phyloP scores from a whole-genome alignment of 345 rosid genomes.

The Cochlearia excelsa region DNA sequence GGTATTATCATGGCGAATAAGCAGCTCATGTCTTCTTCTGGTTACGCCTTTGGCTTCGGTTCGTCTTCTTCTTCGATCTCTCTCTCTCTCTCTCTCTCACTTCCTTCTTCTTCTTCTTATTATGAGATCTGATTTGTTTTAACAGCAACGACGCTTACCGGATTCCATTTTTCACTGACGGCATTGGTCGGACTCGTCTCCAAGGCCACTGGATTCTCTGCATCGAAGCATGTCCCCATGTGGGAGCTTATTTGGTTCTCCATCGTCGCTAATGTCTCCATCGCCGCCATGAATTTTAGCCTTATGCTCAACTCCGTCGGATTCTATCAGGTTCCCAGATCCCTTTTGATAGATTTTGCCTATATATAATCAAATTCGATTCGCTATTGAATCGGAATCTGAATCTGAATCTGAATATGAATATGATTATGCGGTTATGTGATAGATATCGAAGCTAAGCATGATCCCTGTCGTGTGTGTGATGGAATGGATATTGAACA shows the following conservation, averaged over 20 bases:
- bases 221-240: constrained; percentile 71
- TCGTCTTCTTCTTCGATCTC: constrained; percentile 23
- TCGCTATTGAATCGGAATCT: neutral
- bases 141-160: constrained; percentile 81
- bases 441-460: constrained; percentile 85
- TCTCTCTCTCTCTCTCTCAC: constrained; percentile 5
- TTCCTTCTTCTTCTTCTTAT: neutral
- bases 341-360: neutral
- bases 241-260: constrained; percentile 98
- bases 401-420: no score
- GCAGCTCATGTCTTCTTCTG: constrained; percentile 79
- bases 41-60: constrained; percentile 84
- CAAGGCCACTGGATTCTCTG: constrained; percentile 74
- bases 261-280: constrained; percentile 74
- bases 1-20: constrained; percentile 94
- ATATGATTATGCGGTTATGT: neutral
- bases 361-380: neutral
- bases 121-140: constrained; percentile 28
- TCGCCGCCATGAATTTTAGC: constrained; percentile 85
- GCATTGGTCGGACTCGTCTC: constrained; percentile 82
- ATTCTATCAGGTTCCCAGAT: constrained; percentile 60
- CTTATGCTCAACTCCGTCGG: constrained; percentile 97
- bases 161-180: constrained; percentile 84
- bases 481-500: constrained; percentile 91
- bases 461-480: constrained; percentile 97